Evolutionary conservation across 2,329 filamentous ascomycete genomes (phyloP).

Genomic region (Scytalidium lignicola): DNA sequence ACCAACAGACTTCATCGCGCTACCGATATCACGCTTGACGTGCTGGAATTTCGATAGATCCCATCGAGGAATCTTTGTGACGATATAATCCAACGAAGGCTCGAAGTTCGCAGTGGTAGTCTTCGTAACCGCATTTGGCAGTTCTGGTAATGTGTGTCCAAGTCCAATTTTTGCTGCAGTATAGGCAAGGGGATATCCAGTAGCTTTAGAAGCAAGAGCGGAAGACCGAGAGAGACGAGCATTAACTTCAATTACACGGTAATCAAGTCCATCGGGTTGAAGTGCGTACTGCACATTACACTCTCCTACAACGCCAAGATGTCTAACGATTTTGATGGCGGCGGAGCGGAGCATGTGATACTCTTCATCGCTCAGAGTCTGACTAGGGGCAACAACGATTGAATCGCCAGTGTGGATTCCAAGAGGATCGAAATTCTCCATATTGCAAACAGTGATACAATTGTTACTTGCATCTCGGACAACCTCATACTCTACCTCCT

Average conservation of each 20-base stretch:
- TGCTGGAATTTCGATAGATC: constrained; percentile 99
- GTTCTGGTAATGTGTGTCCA: constrained; percentile 88
- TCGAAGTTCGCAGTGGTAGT: constrained; percentile 99
- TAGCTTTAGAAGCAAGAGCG: constrained; percentile 94
- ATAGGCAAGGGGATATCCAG: constrained; percentile 94
- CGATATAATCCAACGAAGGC: constrained; percentile 93
- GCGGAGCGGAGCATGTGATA: constrained; percentile 99
- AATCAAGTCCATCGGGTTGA: constrained; percentile 94
- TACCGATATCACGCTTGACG: constrained; percentile 94
- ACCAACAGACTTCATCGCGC: constrained; percentile 97
- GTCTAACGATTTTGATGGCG: constrained; percentile 96
- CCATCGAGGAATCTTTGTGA: constrained; percentile 98
- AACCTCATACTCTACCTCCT: constrained; percentile 98
- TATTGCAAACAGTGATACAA: constrained; percentile 98
- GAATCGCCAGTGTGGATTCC: constrained; percentile 98
- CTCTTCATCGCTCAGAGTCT: constrained; percentile 96
- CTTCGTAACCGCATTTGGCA: constrained; percentile 97
- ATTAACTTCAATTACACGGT: constrained; percentile 98
- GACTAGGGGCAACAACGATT: constrained; percentile 94
- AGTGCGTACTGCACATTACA: constrained; percentile 98
- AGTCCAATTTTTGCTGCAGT: constrained; percentile 98
- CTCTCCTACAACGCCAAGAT: constrained; percentile 94
- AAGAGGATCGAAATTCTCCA: constrained; percentile 97
- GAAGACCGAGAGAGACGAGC: constrained; percentile 97
- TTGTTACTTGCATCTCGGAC: constrained; percentile 97